Base-by-base conservation (phyloP, 306 rosid species). In the Rosa chinensis region DNA sequence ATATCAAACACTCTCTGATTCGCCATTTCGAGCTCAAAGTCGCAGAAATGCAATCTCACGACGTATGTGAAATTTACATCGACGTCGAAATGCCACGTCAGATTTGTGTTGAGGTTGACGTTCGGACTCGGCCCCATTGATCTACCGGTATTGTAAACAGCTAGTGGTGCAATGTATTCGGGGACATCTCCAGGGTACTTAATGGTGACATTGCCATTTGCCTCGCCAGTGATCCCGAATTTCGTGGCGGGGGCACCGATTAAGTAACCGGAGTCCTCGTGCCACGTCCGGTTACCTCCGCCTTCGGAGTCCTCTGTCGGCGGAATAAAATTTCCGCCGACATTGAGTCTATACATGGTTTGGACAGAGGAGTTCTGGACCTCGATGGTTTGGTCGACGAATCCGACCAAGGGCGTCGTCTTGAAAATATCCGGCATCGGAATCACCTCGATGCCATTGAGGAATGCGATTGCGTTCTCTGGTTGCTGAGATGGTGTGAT, bases 41-140 rank as follows among this genome's bases (percentile, higher is more conserved):
- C 90, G 68, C 90, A 87, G 82, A 87, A 87, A 78, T 87, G 90
- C 53, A 85, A 68, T 80, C 90, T 82, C n/a, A 87, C 85, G 32
- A 85, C 35, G 39, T 87, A 87, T 0, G 85, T 85, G 73, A 87
- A 87, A 45, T 82, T 82, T 4, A 84, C 70, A 64, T 82, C 88
- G 52, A 87, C 85, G 67, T 21, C 71, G 74, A 87, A 82, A 11
- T 64, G 74, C 90, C 90, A 87, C 49, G 83, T 82, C 39, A 87
- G 84, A 66, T 82, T 87, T 25, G 43, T 61, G 6, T 82, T 80
- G 78, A 13, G 69, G 44, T 84, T 82, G 67, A 77, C 25, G 1
- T 16, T 61, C 0, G 77, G 13, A 73, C 42, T 48, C 5, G 82
- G 82, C 16, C 87, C 90, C 87, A 85, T 78, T 32, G 87, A 70